Evolutionary conservation across 345 rosid species (phyloP), one percentile per base, ranked within the genome.

Genomic region (Salix brachista): DNA sequence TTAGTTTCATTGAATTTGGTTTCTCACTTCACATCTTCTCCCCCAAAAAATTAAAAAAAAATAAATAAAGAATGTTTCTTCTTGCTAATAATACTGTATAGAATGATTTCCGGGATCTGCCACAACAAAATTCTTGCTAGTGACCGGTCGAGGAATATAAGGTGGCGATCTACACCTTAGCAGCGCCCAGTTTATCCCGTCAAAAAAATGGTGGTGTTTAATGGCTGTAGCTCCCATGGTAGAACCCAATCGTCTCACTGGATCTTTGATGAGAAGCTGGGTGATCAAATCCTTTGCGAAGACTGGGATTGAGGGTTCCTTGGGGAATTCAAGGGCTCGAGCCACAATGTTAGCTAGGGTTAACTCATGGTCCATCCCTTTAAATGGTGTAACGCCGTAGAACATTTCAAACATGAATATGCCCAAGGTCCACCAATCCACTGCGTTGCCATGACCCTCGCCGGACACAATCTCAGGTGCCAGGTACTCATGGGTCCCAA

Each of bases 381-480:
- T 88, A 37, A 88, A 90, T 7, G 93, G 93, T 0, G 93, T 90
- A 37, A 72, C 77, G 0, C 90, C 91, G 6, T 87, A 88, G 72
- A 88, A 84, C 78, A 90, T 74, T 76, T 90, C 91, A 32, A 77
- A 90, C 41, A 90, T 71, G 83, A 90, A 88, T 66, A 90, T 77
- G 14, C 93, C 93, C 13, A 90, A 48, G 23, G 93, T 88, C 93
- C 93, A 90, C 91, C 93, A 90, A 67, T 90, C 93, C 80, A 90
- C 93, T 0, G 90, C 91, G 25, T 65, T 90, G 67, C 93, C 93
- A 13, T 90, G 93, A 0, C 91, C 93, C 77, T 90, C 93, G 0
- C 90, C 90, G 21, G 90, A 84, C 1, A 86, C 83, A 17, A 90
- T 87, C 85, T 90, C 93, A 0, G 93, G 93, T 8, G 93, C 88